Evolutionary conservation across 2,329 filamentous ascomycete species (phyloP), one percentile per base, ranked within the genome.

Genomic region (Sclerotinia subarctica): DNA sequence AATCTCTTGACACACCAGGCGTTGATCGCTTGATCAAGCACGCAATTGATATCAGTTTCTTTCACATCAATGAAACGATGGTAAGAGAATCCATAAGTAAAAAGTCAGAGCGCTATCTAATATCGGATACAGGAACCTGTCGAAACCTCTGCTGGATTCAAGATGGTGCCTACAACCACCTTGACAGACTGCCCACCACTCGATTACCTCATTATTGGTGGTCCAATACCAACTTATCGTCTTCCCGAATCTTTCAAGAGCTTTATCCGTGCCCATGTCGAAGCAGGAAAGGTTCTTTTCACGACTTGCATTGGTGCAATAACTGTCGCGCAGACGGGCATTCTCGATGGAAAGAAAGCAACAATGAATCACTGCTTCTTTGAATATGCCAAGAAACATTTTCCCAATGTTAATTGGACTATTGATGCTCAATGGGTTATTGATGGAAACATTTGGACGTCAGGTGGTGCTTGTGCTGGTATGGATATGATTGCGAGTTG

Each of bases 381-480:
- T 56, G 73, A 74, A 1, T 73, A 72, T 64, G 73, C 78, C 0
- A 77, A 74, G 64, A 70, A 76, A 35, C 69, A 72, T 10, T 78
- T 75, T 5, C 80, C 82, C 0, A 76, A 79, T 0, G 81, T 83
- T 15, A 78, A 81, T 5, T 84, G 81, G 82, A 78, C 77, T 0
- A 75, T 71, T 38, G 77, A 81, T 26, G 59, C 38, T 68, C 80
- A 82, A 70, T 84, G 81, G 81, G 74, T 82, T 66, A 68, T 80
- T 0, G 80, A 83, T 60, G 79, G 77, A 0, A 82, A 82, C 49
- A 76, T 83, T 42, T 83, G 82, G 82, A 83, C 82, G 2, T 79
- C 78, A 0, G 78, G 78, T 1, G 82, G 82, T 19, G 80, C 82
- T 0, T 73, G 80, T 21, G 81, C 82, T 6, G 82, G 81, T 0